Percentiles rank a stretch among this genome's conserved stretches.
Evolutionary conservation across 164 flowering plant genomes (phyloP).

Genomic region (Pachysandra terminalis): DNA sequence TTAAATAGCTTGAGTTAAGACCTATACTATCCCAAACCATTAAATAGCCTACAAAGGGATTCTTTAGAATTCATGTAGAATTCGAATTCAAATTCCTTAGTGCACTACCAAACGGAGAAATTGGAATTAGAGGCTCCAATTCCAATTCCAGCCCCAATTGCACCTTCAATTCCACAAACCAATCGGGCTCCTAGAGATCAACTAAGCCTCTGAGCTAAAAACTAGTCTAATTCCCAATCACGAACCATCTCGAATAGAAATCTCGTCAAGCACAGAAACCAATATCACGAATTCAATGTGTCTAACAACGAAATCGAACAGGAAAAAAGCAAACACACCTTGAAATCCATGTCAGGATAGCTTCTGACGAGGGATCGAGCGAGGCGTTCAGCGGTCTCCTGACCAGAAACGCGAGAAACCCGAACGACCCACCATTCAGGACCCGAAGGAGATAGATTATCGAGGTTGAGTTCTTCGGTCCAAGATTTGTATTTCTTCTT

Average conservation of each 20-base stretch:
- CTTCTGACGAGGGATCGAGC: constrained; percentile 41
- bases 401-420: constrained; percentile 46
- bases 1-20: too few species aligned
- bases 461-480: constrained; percentile 75
- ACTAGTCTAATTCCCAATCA: not conserved
- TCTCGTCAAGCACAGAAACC: not conserved
- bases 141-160: too few species aligned
- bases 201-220: not conserved
- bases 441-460: constrained; percentile 59
- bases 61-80: too few species aligned
- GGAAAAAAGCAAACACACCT: constrained; percentile 35
- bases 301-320: constrained; percentile 1
- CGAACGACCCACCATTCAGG: constrained; percentile 92
- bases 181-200: too few species aligned
- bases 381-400: constrained; percentile 47
- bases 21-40: too few species aligned
- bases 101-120: too few species aligned
- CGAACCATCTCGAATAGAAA: not conserved
- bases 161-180: too few species aligned
- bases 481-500: constrained; percentile 58
- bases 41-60: too few species aligned
- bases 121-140: too few species aligned
- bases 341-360: constrained; percentile 60
- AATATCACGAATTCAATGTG: constrained; percentile 1
- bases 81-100: too few species aligned